These are phyloP conservation scores for Fomitopsis schrenkii DNA, from an alignment of 1,284 basidiomycete genomes.

Conservation along the genomic window DNA sequence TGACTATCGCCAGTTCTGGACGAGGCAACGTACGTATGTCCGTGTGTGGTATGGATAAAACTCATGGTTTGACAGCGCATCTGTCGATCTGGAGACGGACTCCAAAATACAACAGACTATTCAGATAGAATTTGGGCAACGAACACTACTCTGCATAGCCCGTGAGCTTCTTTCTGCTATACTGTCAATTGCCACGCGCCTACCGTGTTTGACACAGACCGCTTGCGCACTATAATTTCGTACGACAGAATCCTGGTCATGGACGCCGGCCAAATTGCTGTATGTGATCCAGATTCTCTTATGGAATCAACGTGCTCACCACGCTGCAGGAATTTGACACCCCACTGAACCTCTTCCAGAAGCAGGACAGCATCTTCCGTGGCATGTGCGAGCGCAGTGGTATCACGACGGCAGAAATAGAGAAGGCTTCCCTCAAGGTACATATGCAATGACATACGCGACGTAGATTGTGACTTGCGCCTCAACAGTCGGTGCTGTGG, in stretches of 20 bases:
- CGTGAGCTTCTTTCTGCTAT: conserved; percentile 16
- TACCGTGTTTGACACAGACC: conserved; percentile 34
- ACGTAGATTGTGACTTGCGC: not conserved
- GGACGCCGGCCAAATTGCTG: conserved; percentile 65
- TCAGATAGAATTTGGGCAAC: conserved; percentile 37
- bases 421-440: conserved; percentile 22
- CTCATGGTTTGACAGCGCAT: conserved; percentile 25
- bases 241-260: conserved; percentile 78
- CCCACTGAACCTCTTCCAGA: conserved; percentile 55
- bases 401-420: conserved; percentile 50
- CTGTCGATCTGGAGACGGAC: conserved; percentile 57
- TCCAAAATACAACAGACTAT: conserved; percentile 59
- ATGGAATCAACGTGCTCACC: not conserved
- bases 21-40: conserved; percentile 26
- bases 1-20: conserved; percentile 19
- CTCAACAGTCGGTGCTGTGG: not conserved
- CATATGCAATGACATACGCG: not conserved
- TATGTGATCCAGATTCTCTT: conserved; percentile 23
- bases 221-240: conserved; percentile 74
- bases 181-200: not conserved
- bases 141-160: conserved; percentile 28
- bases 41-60: not conserved
- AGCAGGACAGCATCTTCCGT: conserved; percentile 55
- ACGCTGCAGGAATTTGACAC: conserved; percentile 61
- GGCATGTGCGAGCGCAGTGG: conserved; percentile 63